Base-by-base conservation (phyloP, 2,329 filamentous ascomycete genomes). In the Clonostachys chloroleuca region DNA sequence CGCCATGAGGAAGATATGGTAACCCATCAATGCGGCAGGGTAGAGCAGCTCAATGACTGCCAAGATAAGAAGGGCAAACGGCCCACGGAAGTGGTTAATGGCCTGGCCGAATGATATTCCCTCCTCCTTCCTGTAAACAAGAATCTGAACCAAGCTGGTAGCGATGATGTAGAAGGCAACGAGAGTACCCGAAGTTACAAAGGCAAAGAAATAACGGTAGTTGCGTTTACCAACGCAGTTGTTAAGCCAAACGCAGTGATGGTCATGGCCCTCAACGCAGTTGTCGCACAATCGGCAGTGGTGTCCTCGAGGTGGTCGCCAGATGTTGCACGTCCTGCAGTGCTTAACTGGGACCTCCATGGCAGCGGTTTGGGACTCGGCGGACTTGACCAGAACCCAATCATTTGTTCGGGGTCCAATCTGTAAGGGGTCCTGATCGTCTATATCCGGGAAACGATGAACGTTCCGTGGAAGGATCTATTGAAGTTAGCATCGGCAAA, bases 341-440 rank as follows among this genome's bases (percentile, higher is more conserved):
- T 95, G 96, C 70, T 99, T 97, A 51, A 92, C 92, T 0, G 94
- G 94, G 2, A 99, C 92, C 64, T 99, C 94, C 89, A 99, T 96
- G 6, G 92, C 92, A 9, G 91, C 87, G 34, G 88, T 87, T 10
- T 81, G 74, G 39, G 74, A 83, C 50, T 85, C 86, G 36, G 86
- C 81, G 10, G 90, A 89, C 59, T 92, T 88, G 56, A 97, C 88
- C 72, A 95, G 82, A 8, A 89, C 87, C 94, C 94, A 99, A 64
- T 95, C 91, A 45, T 89, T 97, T 7, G 87, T 94, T 2, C 91
- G 83, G 16, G 92, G 92, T 1, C 88, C 90, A 40, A 95, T 69
- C 35, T 83, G 80, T 37, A 96, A 73, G 6, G 91, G 90, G 61
- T 97, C 92, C 54, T 87, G 78, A 43, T 86, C 81, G 57, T 86